Percentiles rank a stretch among this genome's conserved stretches.
phyloP scores from a whole-genome alignment of 1,284 basidiomycete genomes.

The Albatrellus sp. region DNA sequence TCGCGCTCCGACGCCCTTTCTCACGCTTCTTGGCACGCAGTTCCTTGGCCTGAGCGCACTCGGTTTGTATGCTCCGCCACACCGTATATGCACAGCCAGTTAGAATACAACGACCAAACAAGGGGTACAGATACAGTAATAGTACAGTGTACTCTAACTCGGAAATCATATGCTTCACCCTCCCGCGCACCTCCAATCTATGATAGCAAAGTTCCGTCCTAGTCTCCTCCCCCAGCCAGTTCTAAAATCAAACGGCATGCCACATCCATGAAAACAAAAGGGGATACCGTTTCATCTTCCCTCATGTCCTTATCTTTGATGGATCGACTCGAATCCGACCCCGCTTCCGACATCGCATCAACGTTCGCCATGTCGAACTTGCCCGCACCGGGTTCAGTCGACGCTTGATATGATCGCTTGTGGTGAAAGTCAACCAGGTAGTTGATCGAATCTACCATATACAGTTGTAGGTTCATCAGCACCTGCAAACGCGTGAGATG shows the following conservation, averaged over 20 bases:
- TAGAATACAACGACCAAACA: background rate
- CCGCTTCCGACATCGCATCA: conserved; percentile 37
- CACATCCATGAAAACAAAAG: conserved; percentile 95
- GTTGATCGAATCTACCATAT: conserved; percentile 91
- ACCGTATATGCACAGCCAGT: background rate
- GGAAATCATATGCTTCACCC: background rate
- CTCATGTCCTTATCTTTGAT: conserved; percentile 35
- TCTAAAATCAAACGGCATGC: conserved; percentile 77
- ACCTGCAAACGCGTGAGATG: conserved; percentile 37
- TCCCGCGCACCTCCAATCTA: no score
- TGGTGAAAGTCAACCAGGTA: conserved; percentile 98
- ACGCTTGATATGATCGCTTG: conserved; percentile 78
- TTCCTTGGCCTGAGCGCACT: no score
- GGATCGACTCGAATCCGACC: conserved; percentile 35
- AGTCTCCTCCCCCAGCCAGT: conserved; percentile 48
- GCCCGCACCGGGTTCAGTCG: conserved; percentile 46
- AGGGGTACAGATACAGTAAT: background rate
- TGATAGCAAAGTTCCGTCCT: no score
- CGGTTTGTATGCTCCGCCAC: background rate
- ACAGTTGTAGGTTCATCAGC: conserved; percentile 94
- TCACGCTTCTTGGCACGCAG: conserved; percentile 7
- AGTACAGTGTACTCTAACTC: background rate
- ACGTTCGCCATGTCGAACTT: conserved; percentile 54
- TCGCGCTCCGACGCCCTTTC: conserved; percentile 12
- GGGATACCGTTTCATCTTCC: conserved; percentile 76